Base-by-base conservation (phyloP, 768 basidiomycete species). In the Mycena metata region DNA sequence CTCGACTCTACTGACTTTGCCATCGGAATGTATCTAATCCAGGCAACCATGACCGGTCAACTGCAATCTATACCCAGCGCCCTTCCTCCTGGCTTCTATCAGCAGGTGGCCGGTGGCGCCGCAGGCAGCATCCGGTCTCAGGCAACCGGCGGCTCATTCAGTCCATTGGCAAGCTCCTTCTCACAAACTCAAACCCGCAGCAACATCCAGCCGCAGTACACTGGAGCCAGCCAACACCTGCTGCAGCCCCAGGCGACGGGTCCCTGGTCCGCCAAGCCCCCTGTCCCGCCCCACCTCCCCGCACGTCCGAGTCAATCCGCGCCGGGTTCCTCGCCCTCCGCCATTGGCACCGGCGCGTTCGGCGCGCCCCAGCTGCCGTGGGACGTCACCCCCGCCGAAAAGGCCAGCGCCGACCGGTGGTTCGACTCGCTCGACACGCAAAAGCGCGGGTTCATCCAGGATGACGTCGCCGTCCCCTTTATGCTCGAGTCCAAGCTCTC, bases 21-120 rank as follows among this genome's bases (percentile, higher is more conserved):
- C 67, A 89, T 99, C 75, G 98, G 92, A 45, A 96, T 98, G 96
- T 95, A 95, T 79, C 88, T 98, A 76, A 96, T 99, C 71, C 96
- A 98, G 79, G 91, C 89, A n/a, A 82, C 88, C 43, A 98, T 98
- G 96, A 89, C 91, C 60, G 88, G 88, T 62, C 87, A 91, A 69
- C 81, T 95, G 62, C 83, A 90, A 58, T 86, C 85, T 67, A 85
- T 96, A 56, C 96, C 96, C 41, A 79, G 86, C 8, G 81, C 85
- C 3, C 85, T 99, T 19, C 96, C 97, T 23, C 91, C 92, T 4
- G 92, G 90, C 52, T 76, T 97, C 21, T 96, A 96, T 75, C 95
- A 97, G 69, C 90, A 93, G 79, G 96, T 94, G 15, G 82, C 84
- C 23, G 87, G 88, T 24, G 87, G 88, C 19, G 76, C 74, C 42